Base-by-base conservation (phyloP, 805 yeast genomes). In the Candida verbasci region DNA sequence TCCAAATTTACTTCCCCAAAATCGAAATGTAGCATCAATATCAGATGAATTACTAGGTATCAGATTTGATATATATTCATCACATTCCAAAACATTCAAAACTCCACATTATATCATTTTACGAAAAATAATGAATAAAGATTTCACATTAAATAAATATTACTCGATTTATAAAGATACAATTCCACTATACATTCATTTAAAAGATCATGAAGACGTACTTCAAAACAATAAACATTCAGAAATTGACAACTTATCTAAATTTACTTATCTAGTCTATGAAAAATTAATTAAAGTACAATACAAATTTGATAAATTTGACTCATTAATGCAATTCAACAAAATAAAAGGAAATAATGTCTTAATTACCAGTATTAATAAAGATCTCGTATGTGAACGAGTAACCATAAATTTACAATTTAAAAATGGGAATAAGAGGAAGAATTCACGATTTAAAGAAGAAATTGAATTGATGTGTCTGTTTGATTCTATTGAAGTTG, bases 31-130 rank as follows among this genome's bases (percentile, higher is more conserved):
- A n/a, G n/a, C n/a, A n/a, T n/a, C n/a, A n/a, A 60, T 49, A 9
- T 39, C 45, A 26, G 63, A 58, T 8, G 49, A 53, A 9, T 49
- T 64, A 24, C 41, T 76, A 21, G 82, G 82, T 0, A 42, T 76
- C 6, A 51, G 82, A n/a, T 74, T 74, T 45, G 82, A 76, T 40
- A 46, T 64, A 2, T 65, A 59, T 43, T 50, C 58, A 2, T 42
- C 46, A 11, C 24, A 37, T 14, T 29, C 37, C 3, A 23, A 38
- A 2, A 53, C 53, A 24, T 76, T 53, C 45, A 28, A 50, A 3
- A 47, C 52, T 1, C 76, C 80, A 2, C 78, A 74, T 45, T 76
- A 76, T 47, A 60, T 70, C 11, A 74, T 76, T 3, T 52, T 76
- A 29, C 32, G 44, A 27, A 48, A 47, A 30, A 18, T 20, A 21